A percentile compares a stretch with the other conserved stretches of the same genome.
phyloP scores from a whole-genome alignment of 345 rosid species.

The Populus davidiana region DNA sequence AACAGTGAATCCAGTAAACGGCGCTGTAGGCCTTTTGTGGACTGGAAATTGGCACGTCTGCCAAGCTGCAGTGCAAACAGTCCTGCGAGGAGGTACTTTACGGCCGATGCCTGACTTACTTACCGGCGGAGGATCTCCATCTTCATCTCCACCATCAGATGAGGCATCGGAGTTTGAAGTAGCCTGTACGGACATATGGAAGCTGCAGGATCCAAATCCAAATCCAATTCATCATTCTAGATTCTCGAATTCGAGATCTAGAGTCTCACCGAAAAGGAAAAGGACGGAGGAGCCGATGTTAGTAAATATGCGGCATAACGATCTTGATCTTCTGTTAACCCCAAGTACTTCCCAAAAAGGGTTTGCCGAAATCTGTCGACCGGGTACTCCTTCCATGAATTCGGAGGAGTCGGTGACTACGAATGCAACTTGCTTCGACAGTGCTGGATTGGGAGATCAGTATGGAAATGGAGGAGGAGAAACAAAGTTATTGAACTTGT shows the following conservation, averaged over 20 bases:
- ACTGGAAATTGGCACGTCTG: conserved; percentile 87
- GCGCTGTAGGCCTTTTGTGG: conserved; percentile 91
- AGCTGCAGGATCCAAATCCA: conserved; percentile 35
- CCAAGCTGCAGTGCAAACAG: conserved; percentile 87
- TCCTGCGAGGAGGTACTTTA: conserved; percentile 72
- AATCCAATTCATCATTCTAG: conserved; percentile 36
- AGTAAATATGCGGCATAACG: conserved; percentile 33
- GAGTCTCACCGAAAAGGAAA: conserved; percentile 51
- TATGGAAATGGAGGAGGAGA: conserved; percentile 37
- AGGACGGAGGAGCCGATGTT: conserved; percentile 27
- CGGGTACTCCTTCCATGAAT: conserved; percentile 73
- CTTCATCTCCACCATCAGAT: conserved; percentile 41
- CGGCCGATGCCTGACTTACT: conserved; percentile 63
- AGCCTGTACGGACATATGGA: conserved; percentile 52
- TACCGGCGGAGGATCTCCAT: conserved; percentile 29
- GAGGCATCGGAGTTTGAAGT: conserved; percentile 64
- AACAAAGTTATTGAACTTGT: conserved; percentile 50
- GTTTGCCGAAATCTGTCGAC: conserved; percentile 38
- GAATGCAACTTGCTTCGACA: conserved; percentile 38
- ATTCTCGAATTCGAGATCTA: conserved; percentile 69
- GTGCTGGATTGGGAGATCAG: conserved; percentile 32
- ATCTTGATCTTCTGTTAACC: conserved; percentile 65
- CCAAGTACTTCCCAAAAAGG: conserved; percentile 32
- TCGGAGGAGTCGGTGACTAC: conserved; percentile 83
- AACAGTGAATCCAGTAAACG: conserved; percentile 93